Percentiles rank a stretch among this genome's conserved stretches.
Conservation (phyloP, 306 rosid species). For the Lotus japonicus region DNA sequence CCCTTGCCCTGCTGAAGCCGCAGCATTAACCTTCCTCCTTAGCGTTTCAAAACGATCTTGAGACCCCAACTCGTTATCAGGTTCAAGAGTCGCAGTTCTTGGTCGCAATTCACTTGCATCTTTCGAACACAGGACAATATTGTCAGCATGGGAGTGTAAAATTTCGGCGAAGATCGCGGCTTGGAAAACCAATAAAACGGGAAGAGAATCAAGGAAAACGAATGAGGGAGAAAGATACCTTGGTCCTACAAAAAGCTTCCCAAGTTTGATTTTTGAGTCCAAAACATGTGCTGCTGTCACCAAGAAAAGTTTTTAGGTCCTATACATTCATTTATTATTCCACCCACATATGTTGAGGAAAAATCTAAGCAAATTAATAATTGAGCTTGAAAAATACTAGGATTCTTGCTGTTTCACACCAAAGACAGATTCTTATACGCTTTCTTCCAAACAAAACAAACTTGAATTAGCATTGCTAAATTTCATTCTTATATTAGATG, state of each 20-base stretch:
- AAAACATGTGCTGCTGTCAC: slow-evolving; percentile 50
- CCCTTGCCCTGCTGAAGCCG: no score
- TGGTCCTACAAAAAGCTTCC: slow-evolving; percentile 37
- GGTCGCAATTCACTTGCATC: no score
- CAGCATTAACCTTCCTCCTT: no score
- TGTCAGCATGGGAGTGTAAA: slow-evolving; percentile 30
- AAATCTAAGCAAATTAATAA: neutral
- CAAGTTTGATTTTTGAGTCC: slow-evolving; percentile 50
- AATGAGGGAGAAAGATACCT: neutral
- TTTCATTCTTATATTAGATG: no score
- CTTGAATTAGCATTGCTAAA: no score
- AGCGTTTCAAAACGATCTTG: no score
- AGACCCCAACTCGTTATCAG: no score
- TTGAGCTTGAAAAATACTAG: neutral
- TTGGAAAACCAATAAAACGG: neutral
- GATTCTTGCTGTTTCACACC: neutral
- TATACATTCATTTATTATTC: neutral
- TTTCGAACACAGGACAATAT: no score
- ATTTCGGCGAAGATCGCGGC: slow-evolving; percentile 49
- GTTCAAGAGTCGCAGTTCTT: no score
- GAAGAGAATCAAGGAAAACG: neutral
- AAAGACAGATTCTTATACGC: neutral
- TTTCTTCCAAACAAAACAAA: neutral
- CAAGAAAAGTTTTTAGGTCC: neutral
- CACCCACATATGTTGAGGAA: neutral